phyloP scores from a whole-genome alignment of 345 rosid genomes.

The Noccaea caerulescens region DNA sequence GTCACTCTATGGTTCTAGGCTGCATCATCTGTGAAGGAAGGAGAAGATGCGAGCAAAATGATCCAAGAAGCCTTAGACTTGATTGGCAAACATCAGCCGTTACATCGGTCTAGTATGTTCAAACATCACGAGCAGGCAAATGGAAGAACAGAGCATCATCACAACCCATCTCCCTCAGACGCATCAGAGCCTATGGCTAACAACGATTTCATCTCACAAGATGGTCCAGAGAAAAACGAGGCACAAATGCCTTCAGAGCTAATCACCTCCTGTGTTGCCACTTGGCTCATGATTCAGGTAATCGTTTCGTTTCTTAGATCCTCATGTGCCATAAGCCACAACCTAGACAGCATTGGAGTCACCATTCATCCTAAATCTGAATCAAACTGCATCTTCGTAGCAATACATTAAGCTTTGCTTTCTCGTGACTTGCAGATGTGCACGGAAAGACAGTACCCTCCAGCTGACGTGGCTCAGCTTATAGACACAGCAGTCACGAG shows the following conservation, averaged over 20 bases:
- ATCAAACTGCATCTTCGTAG: slow-evolving; percentile 8
- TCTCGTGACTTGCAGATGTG: slow-evolving; percentile 63
- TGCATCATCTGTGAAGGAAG: slow-evolving; percentile 70
- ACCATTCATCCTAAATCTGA: slow-evolving; percentile 11
- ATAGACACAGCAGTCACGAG: slow-evolving; percentile 78
- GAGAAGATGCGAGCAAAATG: slow-evolving; percentile 65
- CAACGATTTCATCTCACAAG: slow-evolving; percentile 40
- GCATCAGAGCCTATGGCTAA: slow-evolving; percentile 45
- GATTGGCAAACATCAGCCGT: slow-evolving; percentile 52
- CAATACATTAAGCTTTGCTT: slow-evolving; percentile 16
- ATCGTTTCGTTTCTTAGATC: slow-evolving; percentile 6
- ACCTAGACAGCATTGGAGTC: background rate
- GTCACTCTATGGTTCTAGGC: slow-evolving; percentile 57
- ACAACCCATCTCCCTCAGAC: slow-evolving; percentile 45
- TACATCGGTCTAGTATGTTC: slow-evolving; percentile 44
- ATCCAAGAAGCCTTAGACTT: slow-evolving; percentile 71
- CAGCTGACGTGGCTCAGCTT: slow-evolving; percentile 91
- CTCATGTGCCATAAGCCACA: slow-evolving; percentile 12
- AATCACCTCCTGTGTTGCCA: slow-evolving; percentile 81
- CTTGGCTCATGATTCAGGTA: slow-evolving; percentile 92
- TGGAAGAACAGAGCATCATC: slow-evolving; percentile 43
- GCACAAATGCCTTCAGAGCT: slow-evolving; percentile 73
- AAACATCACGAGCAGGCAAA: slow-evolving; percentile 56
- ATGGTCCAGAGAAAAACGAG: slow-evolving; percentile 50
- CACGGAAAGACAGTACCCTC: slow-evolving; percentile 85